These are phyloP conservation scores for Eutrema japonicum DNA, from an alignment of 345 rosid genomes.

Conservation along the genomic window DNA sequence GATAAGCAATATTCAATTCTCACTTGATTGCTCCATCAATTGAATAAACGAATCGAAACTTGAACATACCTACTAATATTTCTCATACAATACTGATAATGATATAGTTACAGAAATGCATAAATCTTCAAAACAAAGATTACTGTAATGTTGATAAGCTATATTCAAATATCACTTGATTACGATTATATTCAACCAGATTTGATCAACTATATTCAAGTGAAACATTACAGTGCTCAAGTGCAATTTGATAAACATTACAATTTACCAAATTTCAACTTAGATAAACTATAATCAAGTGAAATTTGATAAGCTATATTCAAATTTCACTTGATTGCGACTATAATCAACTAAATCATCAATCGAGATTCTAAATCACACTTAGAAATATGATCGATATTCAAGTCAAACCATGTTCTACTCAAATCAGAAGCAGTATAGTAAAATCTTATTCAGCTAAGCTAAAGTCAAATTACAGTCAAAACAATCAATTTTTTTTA, in stretches of 20 bases:
- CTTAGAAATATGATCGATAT: not conserved
- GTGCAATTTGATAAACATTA: not conserved
- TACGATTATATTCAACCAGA: not conserved
- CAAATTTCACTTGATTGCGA: not conserved
- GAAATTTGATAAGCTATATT: not conserved
- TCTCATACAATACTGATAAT: not conserved
- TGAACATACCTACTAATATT: not conserved
- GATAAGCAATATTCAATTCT: not conserved
- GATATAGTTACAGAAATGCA: not conserved
- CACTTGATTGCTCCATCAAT: not conserved
- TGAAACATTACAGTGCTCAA: not conserved
- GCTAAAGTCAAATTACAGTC: not conserved
- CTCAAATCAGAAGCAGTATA: constrained; percentile 16
- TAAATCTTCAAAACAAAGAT: not conserved
- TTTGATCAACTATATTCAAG: not conserved
- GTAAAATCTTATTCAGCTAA: not conserved
- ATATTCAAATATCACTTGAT: not conserved
- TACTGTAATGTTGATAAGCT: not conserved
- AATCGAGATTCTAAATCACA: not conserved
- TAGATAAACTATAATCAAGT: not conserved
- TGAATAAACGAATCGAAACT: constrained; percentile 5
- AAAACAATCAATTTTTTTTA: not conserved
- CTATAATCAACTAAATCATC: not conserved
- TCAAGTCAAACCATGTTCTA: constrained; percentile 16
- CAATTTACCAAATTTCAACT: not conserved